Percentiles rank a stretch among this genome's conserved stretches.
phyloP scores from a whole-genome alignment of 306 rosid species.

The Elaeagnus macrophylla region DNA sequence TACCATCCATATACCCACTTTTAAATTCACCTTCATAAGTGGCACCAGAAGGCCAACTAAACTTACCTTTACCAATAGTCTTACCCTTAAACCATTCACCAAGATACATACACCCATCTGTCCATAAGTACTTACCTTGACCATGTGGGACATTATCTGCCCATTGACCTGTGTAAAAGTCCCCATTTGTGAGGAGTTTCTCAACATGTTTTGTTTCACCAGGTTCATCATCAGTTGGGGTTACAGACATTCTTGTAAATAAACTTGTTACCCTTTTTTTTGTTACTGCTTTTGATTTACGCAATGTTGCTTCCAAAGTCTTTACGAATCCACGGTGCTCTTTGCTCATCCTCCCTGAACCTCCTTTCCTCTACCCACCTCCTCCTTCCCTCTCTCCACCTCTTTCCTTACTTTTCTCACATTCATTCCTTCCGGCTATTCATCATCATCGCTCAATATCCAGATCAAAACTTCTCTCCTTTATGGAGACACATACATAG shows the following conservation, averaged over 20 bases:
- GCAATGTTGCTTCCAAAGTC: slow-evolving; percentile 55
- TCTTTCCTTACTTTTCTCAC: slow-evolving; percentile 5
- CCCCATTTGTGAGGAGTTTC: slow-evolving; percentile 57
- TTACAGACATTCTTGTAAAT: slow-evolving; percentile 69
- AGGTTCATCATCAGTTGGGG: slow-evolving; percentile 74
- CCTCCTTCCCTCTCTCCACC: slow-evolving; percentile 1
- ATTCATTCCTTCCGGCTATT: slow-evolving; percentile 9
- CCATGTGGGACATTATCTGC: slow-evolving; percentile 51
- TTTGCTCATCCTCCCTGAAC: slow-evolving; percentile 60
- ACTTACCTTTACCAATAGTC: slow-evolving; percentile 60
- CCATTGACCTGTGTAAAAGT: slow-evolving; percentile 76
- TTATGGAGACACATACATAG: neutral
- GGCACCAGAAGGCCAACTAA: slow-evolving; percentile 94
- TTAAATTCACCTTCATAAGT: slow-evolving; percentile 86
- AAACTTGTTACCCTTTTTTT: slow-evolving; percentile 56
- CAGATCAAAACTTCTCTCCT: slow-evolving; percentile 7
- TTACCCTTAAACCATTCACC: slow-evolving; percentile 79
- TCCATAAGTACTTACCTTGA: slow-evolving; percentile 71
- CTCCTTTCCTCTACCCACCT: slow-evolving; percentile 3
- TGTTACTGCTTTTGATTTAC: slow-evolving; percentile 45
- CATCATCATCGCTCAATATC: slow-evolving; percentile 38
- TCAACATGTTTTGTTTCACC: slow-evolving; percentile 42
- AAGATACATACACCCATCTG: slow-evolving; percentile 82
- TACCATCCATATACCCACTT: slow-evolving; percentile 62
- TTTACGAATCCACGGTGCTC: slow-evolving; percentile 50